Evolutionary conservation across 1,284 basidiomycete species (phyloP).

Genomic region (Schizophyllum amplum): DNA sequence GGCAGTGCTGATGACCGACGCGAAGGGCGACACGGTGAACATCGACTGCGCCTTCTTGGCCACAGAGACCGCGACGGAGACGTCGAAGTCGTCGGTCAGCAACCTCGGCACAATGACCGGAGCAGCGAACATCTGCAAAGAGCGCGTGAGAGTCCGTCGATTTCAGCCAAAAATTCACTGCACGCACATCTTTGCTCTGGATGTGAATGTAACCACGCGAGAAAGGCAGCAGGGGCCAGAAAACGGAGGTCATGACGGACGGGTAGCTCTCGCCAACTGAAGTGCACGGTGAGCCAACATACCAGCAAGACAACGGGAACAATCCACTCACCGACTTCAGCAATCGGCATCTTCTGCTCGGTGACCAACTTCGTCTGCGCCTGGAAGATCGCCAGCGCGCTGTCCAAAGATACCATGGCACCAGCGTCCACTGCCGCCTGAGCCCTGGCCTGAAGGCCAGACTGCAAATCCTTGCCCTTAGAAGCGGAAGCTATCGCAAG

Average conservation of each 20-base stretch:
- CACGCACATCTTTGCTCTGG: conserved; percentile 12
- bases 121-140: conserved; percentile 9
- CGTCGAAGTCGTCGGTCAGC: conserved; percentile 14
- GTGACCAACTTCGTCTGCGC: neutral
- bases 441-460: neutral
- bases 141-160: neutral
- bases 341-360: neutral
- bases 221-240: conserved; percentile 14
- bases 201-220: conserved; percentile 17
- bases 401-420: neutral
- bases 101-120: conserved; percentile 15
- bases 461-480: neutral
- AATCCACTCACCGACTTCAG: neutral
- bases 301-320: neutral
- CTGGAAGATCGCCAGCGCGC: neutral
- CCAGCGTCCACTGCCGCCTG: neutral
- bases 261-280: conserved; percentile 16
- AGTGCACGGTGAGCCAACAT: neutral
- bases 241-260: conserved; percentile 13
- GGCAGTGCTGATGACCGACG: conserved; percentile 9
- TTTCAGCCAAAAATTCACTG: neutral
- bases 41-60: conserved; percentile 11
- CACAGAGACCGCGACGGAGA: conserved; percentile 1
- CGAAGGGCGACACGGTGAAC: conserved; percentile 12
- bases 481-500: neutral